These are phyloP conservation scores for Naganishia cerealis DNA, from an alignment of 1,284 basidiomycete genomes.

Conservation along the genomic window DNA sequence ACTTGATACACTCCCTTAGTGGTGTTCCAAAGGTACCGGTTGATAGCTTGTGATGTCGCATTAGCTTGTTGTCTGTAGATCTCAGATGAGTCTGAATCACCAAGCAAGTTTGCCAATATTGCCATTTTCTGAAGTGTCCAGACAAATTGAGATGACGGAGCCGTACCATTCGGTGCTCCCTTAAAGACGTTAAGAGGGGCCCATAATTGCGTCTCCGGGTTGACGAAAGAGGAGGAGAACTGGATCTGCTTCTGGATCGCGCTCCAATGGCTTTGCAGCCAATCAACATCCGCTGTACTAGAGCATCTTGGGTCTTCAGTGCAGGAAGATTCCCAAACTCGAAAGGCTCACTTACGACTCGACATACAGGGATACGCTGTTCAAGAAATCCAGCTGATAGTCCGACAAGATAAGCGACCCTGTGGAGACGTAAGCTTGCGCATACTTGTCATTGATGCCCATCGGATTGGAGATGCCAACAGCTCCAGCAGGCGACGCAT, in stretches of 20 bases:
- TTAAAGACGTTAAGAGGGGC: constrained; percentile 11
- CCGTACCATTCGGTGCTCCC: constrained; percentile 10
- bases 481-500: not conserved
- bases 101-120: not conserved
- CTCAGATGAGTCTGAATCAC: not conserved
- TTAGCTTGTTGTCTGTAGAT: constrained; percentile 8
- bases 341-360: not conserved
- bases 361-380: constrained; percentile 1
- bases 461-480: constrained; percentile 17
- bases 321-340: not conserved
- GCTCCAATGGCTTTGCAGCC: constrained; percentile 2
- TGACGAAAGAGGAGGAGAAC: constrained; percentile 4
- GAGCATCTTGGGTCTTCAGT: not conserved
- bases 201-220: constrained; percentile 9
- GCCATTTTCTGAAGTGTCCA: constrained; percentile 13
- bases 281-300: not conserved
- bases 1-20: constrained; percentile 4
- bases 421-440: constrained; percentile 3
- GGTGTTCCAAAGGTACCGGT: not conserved
- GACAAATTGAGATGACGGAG: constrained; percentile 8
- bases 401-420: constrained; percentile 2
- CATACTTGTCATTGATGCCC: constrained; percentile 8
- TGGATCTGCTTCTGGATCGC: constrained; percentile 7
- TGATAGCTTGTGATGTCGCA: constrained; percentile 2
- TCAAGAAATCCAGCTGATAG: constrained; percentile 10